These are phyloP conservation scores for Rhododendron henanense DNA, from an alignment of 148 eudicot species.

Conservation along the genomic window DNA sequence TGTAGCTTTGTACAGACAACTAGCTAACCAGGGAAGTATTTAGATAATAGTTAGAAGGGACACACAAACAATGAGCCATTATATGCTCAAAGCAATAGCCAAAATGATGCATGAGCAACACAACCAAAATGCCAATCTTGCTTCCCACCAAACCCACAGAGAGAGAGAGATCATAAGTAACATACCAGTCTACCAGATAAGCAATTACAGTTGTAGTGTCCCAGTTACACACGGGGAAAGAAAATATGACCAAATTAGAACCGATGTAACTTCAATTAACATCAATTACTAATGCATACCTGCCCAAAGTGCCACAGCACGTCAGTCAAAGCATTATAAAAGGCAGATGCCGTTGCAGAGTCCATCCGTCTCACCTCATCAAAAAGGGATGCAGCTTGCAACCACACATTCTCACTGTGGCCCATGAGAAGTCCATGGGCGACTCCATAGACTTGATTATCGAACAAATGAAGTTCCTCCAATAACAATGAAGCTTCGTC, in stretches of 20 bases:
- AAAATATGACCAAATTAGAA: background rate
- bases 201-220: background rate
- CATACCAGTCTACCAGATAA: background rate
- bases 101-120: background rate
- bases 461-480: constrained; percentile 84
- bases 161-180: background rate
- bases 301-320: constrained; percentile 97
- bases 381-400: constrained; percentile 82
- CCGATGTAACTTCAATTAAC: constrained; percentile 1
- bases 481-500: constrained; percentile 86
- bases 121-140: background rate
- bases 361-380: constrained; percentile 87
- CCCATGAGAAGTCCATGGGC: constrained; percentile 97
- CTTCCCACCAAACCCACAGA: background rate
- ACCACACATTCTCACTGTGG: constrained; percentile 60
- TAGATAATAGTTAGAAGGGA: background rate
- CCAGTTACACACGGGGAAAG: background rate
- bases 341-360: constrained; percentile 90
- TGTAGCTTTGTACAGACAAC: background rate
- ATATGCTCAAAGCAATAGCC: background rate
- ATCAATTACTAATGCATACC: constrained; percentile 39
- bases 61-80: background rate
- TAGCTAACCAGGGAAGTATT: background rate
- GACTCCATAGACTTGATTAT: constrained; percentile 93
- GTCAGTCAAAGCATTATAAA: constrained; percentile 95